Evolutionary conservation across 495 filamentous ascomycete genomes (phyloP).

Genomic region (Neurospora tetraspora): DNA sequence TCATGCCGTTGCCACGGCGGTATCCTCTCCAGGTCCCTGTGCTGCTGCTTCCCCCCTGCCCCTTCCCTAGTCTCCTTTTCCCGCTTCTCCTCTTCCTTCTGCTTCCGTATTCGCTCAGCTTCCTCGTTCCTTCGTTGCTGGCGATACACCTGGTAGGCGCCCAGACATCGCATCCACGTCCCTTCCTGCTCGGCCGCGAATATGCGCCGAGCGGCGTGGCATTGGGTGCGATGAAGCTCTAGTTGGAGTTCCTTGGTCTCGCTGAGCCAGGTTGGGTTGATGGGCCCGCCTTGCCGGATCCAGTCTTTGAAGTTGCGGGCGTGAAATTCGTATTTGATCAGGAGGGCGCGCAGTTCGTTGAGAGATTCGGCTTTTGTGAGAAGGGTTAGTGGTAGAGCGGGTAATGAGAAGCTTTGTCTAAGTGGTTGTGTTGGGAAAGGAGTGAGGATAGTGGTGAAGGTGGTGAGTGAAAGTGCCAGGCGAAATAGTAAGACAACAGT

Average conservation of each 20-base stretch:
- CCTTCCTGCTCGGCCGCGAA: conserved; percentile 27
- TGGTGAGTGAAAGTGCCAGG: background rate
- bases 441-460: background rate
- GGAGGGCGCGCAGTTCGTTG: conserved; percentile 29
- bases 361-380: conserved; percentile 29
- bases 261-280: conserved; percentile 34
- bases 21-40: background rate
- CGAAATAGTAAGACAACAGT: background rate
- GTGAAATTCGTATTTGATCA: conserved; percentile 28
- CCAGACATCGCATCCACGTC: conserved; percentile 25
- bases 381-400: conserved; percentile 8
- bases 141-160: conserved; percentile 34
- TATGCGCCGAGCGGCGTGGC: conserved; percentile 36
- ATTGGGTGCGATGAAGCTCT: conserved; percentile 38
- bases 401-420: background rate
- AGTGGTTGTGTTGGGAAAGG: background rate
- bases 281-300: conserved; percentile 33
- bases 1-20: conserved; percentile 12
- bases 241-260: conserved; percentile 28
- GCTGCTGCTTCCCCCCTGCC: background rate
- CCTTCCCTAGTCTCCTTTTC: background rate
- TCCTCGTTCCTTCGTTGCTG: conserved; percentile 21
- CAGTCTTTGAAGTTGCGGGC: conserved; percentile 33
- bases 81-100: conserved; percentile 1
- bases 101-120: conserved; percentile 7